Evolutionary conservation across 495 filamentous ascomycete genomes (phyloP), one percentile per base, ranked within the genome.

Genomic region (Trichocladium antarcticum): DNA sequence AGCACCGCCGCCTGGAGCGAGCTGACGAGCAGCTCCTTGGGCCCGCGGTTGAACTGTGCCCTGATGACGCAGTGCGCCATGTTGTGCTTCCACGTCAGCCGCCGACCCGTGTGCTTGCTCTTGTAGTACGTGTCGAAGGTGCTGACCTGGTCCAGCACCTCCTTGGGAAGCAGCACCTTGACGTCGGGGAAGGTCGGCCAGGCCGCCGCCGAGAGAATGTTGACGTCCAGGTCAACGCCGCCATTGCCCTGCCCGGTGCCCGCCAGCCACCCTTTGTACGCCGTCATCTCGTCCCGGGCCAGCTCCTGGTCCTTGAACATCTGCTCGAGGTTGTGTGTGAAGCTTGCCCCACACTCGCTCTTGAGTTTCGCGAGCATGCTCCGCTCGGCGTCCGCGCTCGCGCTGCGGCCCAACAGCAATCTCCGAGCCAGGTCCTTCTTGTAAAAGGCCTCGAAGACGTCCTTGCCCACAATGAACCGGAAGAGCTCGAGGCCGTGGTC

Each of bases 241-340:
- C 73, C 69, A 42, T 74, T 69, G 31, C 73, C 62, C 20, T 73
- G 68, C 50, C 79, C 66, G 11, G 59, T 69, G 34, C 61, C 64
- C 42, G 65, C 52, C 41, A 64, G 32, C 66, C 64, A 72, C 16
- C 59, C 56, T 51, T 75, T 88, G 69, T 89, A 96, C 0, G 83
- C 80, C 5, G 64, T 49, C 74, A 95, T 88, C 57, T 93, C 87
- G 49, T 95, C 89, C 29, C 80, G 78, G 11, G 83, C 84, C 44
- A 96, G 74, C 52, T 95, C 89, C 64, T 96, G 85, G 58, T 99
- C 92, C 59, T 94, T 95, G 72, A 99, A 97, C 92, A 99, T 99
- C 29, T 87, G 84, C 64, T 99, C 92, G 2, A 99, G 74, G 57
- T 99, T 97, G 56, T 95, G 87, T 1, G 93, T 97, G 61, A 97